These are phyloP conservation scores for Ampelocalamus luodianensis DNA, from an alignment of 176 grass and related monocot species.

Conservation along the genomic window DNA sequence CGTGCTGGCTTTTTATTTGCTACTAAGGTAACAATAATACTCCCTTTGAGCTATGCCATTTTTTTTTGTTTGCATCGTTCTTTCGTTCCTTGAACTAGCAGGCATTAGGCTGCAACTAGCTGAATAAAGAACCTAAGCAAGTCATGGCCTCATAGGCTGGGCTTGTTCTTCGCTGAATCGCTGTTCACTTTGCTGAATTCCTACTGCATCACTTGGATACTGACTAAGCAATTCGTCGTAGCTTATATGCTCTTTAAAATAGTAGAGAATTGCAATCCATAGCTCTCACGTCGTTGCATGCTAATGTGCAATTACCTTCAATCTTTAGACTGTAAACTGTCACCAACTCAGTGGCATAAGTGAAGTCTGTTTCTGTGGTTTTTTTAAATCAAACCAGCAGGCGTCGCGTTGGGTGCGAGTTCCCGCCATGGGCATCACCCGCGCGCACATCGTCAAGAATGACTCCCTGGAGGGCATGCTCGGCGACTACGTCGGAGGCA, in stretches of 20 bases:
- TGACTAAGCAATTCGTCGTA: background rate
- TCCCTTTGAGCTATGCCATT: background rate
- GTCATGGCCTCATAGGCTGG: background rate
- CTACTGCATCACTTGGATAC: background rate
- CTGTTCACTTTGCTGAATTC: constrained; percentile 22
- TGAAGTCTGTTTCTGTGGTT: background rate
- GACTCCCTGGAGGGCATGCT: constrained; percentile 73
- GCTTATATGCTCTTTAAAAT: constrained; percentile 1
- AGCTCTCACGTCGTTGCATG: background rate
- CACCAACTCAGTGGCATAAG: background rate
- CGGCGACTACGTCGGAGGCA: constrained; percentile 62
- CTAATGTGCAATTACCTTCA: background rate
- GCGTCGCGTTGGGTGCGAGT: background rate
- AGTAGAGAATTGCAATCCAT: background rate
- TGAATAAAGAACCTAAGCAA: background rate
- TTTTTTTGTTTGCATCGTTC: background rate
- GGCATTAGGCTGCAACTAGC: background rate
- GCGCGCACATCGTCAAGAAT: constrained; percentile 59
- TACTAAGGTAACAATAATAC: constrained; percentile 9
- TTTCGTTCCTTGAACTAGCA: background rate
- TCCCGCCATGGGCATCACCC: constrained; percentile 70
- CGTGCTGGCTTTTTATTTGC: background rate
- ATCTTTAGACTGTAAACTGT: too few relatives aligned
- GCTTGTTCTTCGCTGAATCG: constrained; percentile 19
- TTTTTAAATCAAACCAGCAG: constrained; percentile 7